Evolutionary conservation across 345 rosid species (phyloP).

Genomic region (Heritiera fomes): DNA sequence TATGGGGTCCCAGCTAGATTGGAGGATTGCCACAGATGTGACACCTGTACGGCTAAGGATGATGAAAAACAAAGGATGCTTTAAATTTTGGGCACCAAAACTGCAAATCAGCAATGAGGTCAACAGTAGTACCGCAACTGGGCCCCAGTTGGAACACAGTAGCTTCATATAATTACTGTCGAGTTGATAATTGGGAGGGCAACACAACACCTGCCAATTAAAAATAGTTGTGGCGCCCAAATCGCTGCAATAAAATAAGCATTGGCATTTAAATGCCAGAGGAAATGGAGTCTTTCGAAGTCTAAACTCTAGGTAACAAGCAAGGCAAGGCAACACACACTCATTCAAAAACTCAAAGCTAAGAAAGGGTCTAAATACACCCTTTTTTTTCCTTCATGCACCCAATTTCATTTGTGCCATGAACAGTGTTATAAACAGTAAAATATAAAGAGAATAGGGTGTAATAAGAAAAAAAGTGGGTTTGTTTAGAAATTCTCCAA

Average conservation of each 20-base stretch:
- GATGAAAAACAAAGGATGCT: neutral
- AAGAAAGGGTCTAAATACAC: too few species aligned
- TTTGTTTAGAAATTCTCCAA: too few species aligned
- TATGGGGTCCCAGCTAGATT: neutral
- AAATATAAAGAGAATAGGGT: too few species aligned
- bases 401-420: too few species aligned
- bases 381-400: too few species aligned
- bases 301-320: slow-evolving; percentile 25
- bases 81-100: neutral
- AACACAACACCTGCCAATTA: slow-evolving; percentile 25
- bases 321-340: slow-evolving; percentile 23
- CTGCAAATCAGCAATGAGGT: neutral
- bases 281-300: slow-evolving; percentile 6
- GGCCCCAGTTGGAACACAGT: slow-evolving; percentile 2
- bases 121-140: neutral
- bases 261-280: slow-evolving; percentile 15
- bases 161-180: slow-evolving; percentile 21
- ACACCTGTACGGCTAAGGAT: slow-evolving; percentile 1
- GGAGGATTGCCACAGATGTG: neutral
- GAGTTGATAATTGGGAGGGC: slow-evolving; percentile 18
- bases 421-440: too few species aligned
- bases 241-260: slow-evolving; percentile 24
- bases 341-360: slow-evolving; percentile 22
- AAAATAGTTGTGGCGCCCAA: slow-evolving; percentile 43
- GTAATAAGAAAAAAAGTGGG: too few species aligned